phyloP scores from a whole-genome alignment of 345 rosid genomes.

The Lenwebbia sp. region DNA sequence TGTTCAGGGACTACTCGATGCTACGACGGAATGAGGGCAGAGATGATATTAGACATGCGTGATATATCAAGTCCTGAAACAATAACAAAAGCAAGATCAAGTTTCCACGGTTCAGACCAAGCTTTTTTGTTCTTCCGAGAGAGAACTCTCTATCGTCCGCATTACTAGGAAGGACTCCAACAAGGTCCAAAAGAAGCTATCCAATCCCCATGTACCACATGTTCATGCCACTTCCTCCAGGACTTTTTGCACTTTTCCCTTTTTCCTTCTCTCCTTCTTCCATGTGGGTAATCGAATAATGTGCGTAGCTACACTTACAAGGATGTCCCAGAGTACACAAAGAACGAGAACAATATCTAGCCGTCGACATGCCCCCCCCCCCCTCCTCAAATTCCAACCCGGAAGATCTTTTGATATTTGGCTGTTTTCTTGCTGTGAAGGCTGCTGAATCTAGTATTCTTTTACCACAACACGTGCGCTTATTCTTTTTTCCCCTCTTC shows the following conservation, averaged over 20 bases:
- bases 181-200: neutral
- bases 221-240: neutral
- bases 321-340: neutral
- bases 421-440: slow-evolving; percentile 1
- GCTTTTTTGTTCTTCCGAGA: neutral
- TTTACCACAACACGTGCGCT: neutral
- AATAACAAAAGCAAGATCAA: neutral
- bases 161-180: neutral
- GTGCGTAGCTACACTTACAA: neutral
- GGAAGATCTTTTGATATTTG: neutral
- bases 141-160: neutral
- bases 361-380: no score
- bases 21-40: no score
- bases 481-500: neutral
- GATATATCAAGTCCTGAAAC: neutral
- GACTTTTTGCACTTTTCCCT: neutral
- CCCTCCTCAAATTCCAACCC: neutral
- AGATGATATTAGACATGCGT: no score
- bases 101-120: neutral
- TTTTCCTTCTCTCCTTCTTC: neutral
- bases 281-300: neutral
- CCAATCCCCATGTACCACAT: neutral
- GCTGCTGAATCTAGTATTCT: neutral
- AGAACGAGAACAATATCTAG: neutral
- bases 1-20: no score